Percentiles rank a stretch among this genome's conserved stretches.
Evolutionary conservation across 345 rosid species (phyloP).

Genomic region (Cardamine resedifolia): DNA sequence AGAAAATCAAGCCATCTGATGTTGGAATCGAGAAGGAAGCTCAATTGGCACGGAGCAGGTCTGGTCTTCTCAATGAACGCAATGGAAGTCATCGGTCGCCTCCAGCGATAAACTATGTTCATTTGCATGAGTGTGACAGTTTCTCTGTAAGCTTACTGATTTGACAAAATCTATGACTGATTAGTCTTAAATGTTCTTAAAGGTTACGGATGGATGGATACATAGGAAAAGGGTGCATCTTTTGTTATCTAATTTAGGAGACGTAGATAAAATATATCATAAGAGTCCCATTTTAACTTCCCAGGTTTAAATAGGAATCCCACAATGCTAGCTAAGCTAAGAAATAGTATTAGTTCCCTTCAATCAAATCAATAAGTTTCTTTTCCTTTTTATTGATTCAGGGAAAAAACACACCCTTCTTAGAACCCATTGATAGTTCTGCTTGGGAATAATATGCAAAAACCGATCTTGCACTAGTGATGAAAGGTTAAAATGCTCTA

Average conservation of each 20-base stretch:
- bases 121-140: slow-evolving; percentile 85
- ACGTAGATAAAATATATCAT: neutral
- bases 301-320: slow-evolving; percentile 6
- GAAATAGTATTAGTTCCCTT: too few species aligned
- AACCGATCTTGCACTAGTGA: neutral
- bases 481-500: neutral
- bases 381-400: too few species aligned
- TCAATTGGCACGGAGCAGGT: slow-evolving; percentile 69
- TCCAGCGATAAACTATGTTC: slow-evolving; percentile 79
- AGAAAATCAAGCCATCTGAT: slow-evolving; percentile 92
- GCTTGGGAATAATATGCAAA: neutral
- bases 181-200: neutral
- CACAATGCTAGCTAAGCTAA: too few species aligned
- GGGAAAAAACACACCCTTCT: too few species aligned
- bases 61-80: slow-evolving; percentile 50
- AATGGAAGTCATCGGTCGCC: slow-evolving; percentile 69
- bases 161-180: neutral
- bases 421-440: neutral
- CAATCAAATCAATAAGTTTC: too few species aligned
- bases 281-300: neutral
- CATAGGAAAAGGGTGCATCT: slow-evolving; percentile 8
- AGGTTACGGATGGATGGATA: neutral
- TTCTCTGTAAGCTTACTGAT: slow-evolving; percentile 74
- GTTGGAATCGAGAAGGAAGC: slow-evolving; percentile 97
- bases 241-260: neutral